These are phyloP conservation scores for Boletus sp. DNA, from an alignment of 1,284 basidiomycete genomes.

Conservation along the genomic window DNA sequence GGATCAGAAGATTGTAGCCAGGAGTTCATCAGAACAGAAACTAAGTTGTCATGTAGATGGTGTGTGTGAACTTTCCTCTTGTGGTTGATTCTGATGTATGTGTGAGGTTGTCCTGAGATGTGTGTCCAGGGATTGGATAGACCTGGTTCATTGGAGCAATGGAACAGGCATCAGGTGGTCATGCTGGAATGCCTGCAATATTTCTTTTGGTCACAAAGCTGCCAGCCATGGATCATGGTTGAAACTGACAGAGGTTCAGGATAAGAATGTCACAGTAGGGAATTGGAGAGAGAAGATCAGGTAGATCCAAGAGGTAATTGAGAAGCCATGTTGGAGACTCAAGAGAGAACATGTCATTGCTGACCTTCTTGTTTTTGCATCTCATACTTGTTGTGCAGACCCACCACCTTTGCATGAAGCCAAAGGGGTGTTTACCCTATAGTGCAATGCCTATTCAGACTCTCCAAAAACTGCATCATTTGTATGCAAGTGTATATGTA, in stretches of 20 bases:
- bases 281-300: too few species aligned
- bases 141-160: neutral
- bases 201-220: fast-evolving
- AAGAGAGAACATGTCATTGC: neutral
- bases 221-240: neutral
- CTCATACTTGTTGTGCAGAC: too few species aligned
- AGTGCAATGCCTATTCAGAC: too few species aligned
- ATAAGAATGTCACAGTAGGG: too few species aligned
- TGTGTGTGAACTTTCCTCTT: too few species aligned
- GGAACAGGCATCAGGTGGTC: neutral
- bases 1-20: neutral
- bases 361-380: too few species aligned
- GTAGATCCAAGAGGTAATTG: neutral
- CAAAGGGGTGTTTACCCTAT: too few species aligned
- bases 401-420: too few species aligned
- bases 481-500: too few species aligned
- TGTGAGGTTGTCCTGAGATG: neutral
- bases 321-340: neutral
- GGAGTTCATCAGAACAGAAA: neutral
- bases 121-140: neutral
- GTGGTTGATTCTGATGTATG: neutral
- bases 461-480: too few species aligned
- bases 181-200: neutral
- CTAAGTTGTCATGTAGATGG: too few species aligned
- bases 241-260: neutral